These are phyloP conservation scores for Breviolum minutum DNA, from an alignment of 73 alveolate genomes.

Conservation along the genomic window DNA sequence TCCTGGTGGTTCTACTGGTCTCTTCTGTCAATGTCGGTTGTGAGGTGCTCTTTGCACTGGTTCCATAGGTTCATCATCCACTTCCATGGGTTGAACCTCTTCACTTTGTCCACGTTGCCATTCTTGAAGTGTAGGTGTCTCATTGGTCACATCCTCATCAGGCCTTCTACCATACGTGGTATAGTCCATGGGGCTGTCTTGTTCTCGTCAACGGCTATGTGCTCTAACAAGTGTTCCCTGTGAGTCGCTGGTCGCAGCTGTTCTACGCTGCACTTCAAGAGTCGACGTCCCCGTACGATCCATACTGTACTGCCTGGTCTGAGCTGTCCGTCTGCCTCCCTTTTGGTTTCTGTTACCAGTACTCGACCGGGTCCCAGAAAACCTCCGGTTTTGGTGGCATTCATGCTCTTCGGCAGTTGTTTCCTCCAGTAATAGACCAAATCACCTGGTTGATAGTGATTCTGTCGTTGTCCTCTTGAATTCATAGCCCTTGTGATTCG, in stretches of 20 bases:
- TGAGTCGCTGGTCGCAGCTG: neutral
- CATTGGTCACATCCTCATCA: neutral
- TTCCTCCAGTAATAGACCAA: slow-evolving; percentile 1
- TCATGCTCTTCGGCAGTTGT: neutral
- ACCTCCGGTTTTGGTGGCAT: neutral
- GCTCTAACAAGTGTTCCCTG: neutral
- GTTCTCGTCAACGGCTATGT: neutral
- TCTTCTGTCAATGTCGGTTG: no score
- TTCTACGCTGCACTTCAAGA: neutral
- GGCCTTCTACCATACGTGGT: neutral
- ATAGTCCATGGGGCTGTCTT: neutral
- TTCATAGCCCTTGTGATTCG: neutral
- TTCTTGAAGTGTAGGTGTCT: neutral
- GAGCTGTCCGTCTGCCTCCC: neutral
- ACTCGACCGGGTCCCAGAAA: neutral
- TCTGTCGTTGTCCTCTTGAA: neutral
- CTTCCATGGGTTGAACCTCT: no score
- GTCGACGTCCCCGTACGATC: neutral
- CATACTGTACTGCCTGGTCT: neutral
- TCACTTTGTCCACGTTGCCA: no score
- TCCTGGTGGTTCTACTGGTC: no score
- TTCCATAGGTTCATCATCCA: no score
- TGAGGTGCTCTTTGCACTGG: no score
- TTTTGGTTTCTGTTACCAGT: neutral
- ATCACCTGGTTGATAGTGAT: neutral